Evolutionary conservation across 257 asterid genomes (phyloP).

Genomic region (Primulina tabacum): DNA sequence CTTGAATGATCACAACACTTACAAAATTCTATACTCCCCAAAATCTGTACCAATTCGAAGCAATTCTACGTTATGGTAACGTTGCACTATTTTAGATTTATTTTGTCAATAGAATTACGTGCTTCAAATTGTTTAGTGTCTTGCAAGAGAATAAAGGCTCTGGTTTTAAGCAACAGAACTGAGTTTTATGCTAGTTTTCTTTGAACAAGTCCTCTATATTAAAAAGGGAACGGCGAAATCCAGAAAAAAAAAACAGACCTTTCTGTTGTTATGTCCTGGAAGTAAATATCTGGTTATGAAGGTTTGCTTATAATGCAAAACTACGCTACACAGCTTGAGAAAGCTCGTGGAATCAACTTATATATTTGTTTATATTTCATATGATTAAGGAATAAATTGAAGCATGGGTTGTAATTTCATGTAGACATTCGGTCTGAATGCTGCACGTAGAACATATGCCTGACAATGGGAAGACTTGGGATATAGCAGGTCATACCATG

Average conservation of each 20-base stretch:
- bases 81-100: not conserved
- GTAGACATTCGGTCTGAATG: not conserved
- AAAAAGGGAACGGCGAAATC: slow-evolving; percentile 1
- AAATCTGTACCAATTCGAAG: not conserved
- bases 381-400: not conserved
- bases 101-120: not conserved
- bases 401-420: not conserved
- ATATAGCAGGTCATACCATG: too few species aligned
- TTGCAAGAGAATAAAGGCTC: not conserved
- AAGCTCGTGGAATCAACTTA: not conserved
- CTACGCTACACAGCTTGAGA: not conserved
- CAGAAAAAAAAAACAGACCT: not conserved
- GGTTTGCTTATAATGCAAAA: too few species aligned
- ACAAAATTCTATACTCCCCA: not conserved
- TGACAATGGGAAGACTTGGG: too few species aligned
- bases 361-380: not conserved
- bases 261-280: not conserved
- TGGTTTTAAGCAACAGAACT: not conserved
- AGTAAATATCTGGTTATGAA: not conserved
- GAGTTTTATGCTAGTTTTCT: not conserved
- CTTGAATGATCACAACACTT: not conserved
- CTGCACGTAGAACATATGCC: not conserved
- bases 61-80: slow-evolving; percentile 9
- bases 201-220: slow-evolving; percentile 13
- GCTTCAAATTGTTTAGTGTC: not conserved